phyloP scores from a whole-genome alignment of 441 rosid genomes.

The Mallotus repandus region DNA sequence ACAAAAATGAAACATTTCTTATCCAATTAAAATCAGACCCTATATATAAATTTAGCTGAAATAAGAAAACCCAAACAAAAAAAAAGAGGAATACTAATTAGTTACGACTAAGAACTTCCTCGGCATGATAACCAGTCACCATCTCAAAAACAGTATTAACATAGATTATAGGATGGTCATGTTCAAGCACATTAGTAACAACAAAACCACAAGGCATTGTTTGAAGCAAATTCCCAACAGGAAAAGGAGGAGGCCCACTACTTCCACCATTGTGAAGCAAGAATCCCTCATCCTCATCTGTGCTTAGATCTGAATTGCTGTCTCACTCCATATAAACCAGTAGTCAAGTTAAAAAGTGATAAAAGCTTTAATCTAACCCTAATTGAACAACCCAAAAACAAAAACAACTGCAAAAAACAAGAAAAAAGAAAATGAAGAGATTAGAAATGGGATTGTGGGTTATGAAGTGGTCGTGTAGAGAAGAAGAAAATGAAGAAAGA shows the following conservation, averaged over 20 bases:
- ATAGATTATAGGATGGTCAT: constrained; percentile 86
- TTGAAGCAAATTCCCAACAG: constrained; percentile 63
- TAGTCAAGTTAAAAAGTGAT: background rate
- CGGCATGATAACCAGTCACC: constrained; percentile 87
- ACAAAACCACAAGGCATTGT: constrained; percentile 85
- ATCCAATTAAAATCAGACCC: constrained; percentile 14
- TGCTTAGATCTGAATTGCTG: constrained; percentile 85
- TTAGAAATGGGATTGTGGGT: no score
- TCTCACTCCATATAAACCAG: constrained; percentile 90
- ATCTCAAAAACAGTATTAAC: constrained; percentile 88
- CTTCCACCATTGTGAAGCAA: constrained; percentile 38
- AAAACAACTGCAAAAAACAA: background rate
- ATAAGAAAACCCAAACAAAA: background rate
- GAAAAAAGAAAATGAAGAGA: background rate
- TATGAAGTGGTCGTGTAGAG: background rate
- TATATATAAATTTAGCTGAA: background rate
- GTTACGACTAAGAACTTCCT: no score
- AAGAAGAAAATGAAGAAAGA: background rate
- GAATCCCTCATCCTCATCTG: constrained; percentile 60
- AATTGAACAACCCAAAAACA: background rate
- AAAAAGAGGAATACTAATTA: constrained; percentile 55
- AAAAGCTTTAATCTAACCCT: constrained; percentile 10
- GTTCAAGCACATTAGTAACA: constrained; percentile 86
- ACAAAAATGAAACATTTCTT: background rate
- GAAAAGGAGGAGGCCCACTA: constrained; percentile 63